Conservation (phyloP, 225 moss, liverwort and hornwort species). For the Marchantia paleacea region DNA sequence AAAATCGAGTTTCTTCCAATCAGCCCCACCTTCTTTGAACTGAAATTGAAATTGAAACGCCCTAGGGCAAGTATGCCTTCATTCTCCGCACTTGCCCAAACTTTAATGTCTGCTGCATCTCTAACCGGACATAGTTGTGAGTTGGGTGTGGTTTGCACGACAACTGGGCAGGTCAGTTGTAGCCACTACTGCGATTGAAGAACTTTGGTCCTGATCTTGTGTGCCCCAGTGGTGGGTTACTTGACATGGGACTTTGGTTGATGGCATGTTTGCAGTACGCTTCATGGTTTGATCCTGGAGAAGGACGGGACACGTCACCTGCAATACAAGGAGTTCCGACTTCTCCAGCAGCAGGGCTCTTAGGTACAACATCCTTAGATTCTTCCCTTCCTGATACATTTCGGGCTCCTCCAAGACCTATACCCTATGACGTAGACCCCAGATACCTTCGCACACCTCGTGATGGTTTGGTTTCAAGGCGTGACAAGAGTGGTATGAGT, state of each 20-base stretch:
- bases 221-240: neutral
- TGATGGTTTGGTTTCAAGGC: slow-evolving; percentile 59
- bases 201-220: neutral
- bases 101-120: neutral
- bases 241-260: neutral
- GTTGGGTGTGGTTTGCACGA: neutral
- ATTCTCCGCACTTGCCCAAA: neutral
- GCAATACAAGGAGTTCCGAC: slow-evolving; percentile 52
- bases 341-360: slow-evolving; percentile 52
- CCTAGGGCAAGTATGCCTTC: neutral
- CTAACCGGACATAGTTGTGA: neutral
- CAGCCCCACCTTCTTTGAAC: neutral
- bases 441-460: slow-evolving; percentile 51
- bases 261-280: slow-evolving; percentile 53
- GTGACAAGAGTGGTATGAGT: slow-evolving; percentile 57
- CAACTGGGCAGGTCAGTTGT: neutral
- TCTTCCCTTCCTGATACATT: slow-evolving; percentile 76
- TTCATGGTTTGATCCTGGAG: slow-evolving; percentile 77
- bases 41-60: neutral
- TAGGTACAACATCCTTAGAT: slow-evolving; percentile 67
- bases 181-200: neutral
- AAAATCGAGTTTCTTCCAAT: neutral
- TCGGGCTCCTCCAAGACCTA: slow-evolving; percentile 84
- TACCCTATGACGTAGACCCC: slow-evolving; percentile 80
- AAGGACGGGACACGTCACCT: slow-evolving; percentile 59